These are phyloP conservation scores for Drechslerella stenobrocha DNA, from an alignment of 2,329 filamentous ascomycete genomes.

Conservation along the genomic window DNA sequence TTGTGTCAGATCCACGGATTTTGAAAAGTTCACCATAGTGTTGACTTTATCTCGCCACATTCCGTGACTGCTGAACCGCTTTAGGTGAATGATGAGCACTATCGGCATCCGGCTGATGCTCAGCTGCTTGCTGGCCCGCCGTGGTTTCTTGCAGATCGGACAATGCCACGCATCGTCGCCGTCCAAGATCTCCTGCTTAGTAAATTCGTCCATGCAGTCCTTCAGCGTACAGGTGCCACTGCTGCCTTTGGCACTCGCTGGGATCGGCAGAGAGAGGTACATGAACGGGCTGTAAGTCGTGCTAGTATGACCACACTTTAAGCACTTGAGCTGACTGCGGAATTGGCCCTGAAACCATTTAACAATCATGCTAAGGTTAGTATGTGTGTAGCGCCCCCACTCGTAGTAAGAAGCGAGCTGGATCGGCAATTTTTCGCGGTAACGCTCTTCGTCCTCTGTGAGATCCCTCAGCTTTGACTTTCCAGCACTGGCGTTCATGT, in stretches of 20 bases:
- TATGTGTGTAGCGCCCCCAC: conserved; percentile 71
- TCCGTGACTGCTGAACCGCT: conserved; percentile 66
- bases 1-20: conserved; percentile 69
- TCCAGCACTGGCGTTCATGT: conserved; percentile 73
- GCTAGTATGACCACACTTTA: conserved; percentile 65
- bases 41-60: conserved; percentile 67
- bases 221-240: conserved; percentile 56
- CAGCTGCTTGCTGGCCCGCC: conserved; percentile 70
- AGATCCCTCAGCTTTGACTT: conserved; percentile 63
- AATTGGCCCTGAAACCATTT: conserved; percentile 76
- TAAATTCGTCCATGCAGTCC: conserved; percentile 71
- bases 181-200: conserved; percentile 67
- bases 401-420: conserved; percentile 71
- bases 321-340: conserved; percentile 65
- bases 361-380: conserved; percentile 75
- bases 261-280: conserved; percentile 59
- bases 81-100: conserved; percentile 76
- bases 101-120: conserved; percentile 77
- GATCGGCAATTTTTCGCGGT: conserved; percentile 65
- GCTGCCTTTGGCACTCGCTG: conserved; percentile 52
- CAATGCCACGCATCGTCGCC: conserved; percentile 73
- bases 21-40: conserved; percentile 73
- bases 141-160: conserved; percentile 70
- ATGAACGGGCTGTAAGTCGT: conserved; percentile 68
- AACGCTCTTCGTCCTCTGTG: conserved; percentile 64